Evolutionary conservation across 2,329 filamentous ascomycete genomes (phyloP), one percentile per base, ranked within the genome.

Genomic region (Septoria linicola): DNA sequence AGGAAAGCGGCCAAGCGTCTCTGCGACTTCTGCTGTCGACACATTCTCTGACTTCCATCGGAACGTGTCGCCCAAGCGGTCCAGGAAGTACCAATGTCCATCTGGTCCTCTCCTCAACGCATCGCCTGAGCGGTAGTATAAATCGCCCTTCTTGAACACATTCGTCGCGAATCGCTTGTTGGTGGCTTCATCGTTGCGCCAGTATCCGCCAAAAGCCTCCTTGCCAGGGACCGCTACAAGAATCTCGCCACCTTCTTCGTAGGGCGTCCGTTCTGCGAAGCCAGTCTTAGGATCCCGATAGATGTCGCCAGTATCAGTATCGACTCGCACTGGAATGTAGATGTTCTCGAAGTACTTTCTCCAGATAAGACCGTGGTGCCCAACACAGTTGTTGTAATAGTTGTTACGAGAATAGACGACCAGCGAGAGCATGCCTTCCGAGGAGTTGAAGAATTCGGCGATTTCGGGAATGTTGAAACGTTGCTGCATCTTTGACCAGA

Each of bases 381-480:
- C 87, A 2, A 91, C 85, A 20, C 79, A 76, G 4, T 79, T 77
- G 8, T 80, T 76, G 1, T 78, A 73, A 64, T 82, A 89, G 51
- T 85, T 80, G 63, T 93, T 92, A 47, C 57, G 52, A 13, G 52
- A 51, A 16, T 50, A 60, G 43, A 61, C 62, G 27, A 59, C 49
- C 2, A 89, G 70, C 0, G 68, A 68, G 63, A 90, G 79, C 37
- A 88, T 75, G 14, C 86, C 85, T 68, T 90, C 87, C 2, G 83
- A 87, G 53, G 83, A 87, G 66, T 85, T 87, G 75, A 89, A 91
- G 70, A 91, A 89, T 66, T 91, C 87, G 50, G 72, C 74, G 1
- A 90, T 80, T 32, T 80, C 77, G 19, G 76, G 68, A 59, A 87
- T 80, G 44, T 78, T 79, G 64, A 86, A 87, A 11, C 83, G 76